Evolutionary conservation across 768 basidiomycete species (phyloP), one percentile per base, ranked within the genome.

Genomic region (Rhizopogon rudus): DNA sequence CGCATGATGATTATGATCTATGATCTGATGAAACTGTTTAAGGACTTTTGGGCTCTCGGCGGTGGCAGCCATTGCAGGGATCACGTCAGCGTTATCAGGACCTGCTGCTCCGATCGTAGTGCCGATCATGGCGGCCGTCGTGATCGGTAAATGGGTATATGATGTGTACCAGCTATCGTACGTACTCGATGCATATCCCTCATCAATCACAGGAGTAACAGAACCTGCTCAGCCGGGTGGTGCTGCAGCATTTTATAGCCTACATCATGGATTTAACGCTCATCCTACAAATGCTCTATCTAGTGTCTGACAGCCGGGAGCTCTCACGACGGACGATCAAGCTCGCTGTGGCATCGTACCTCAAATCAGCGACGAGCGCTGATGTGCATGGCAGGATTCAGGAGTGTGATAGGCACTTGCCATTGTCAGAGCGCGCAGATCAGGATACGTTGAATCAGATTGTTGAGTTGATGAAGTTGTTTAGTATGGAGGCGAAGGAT

Each of bases 191-290:
- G 9, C 31, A 31, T 25, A 3, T 31, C 8, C 0, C 28, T 51
- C n/a, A 46, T 25, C 22, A 25, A 25, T 25, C 22, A 10, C n/a
- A 5, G 13, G n/a, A 22, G 29, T 12, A 13, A 31, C 44, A 17
- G 8, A 16, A 31, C 6, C 6, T 57, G 8, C 28, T 40, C 29
- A 49, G 57, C 33, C 46, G 33, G 5, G 13, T 37, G 22, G 59
- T 56, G 22, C 49, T 60, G 13, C 61, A 55, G 22, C 55, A 51
- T 41, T 57, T 66, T 7, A 66, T 67, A 48, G 54, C 54, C 12
- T 67, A 67, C 54, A 67, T 67, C 28, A 49, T 64, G 20, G 63
- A 67, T 45, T 31, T 64, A 2, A 67, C 63, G 0, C 56, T 65
- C n/a, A 53, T 67, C 22, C 53, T 66, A 53, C 61, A 66, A 17